phyloP scores from a whole-genome alignment of 805 yeast species.

The Yarrowia sp. region DNA sequence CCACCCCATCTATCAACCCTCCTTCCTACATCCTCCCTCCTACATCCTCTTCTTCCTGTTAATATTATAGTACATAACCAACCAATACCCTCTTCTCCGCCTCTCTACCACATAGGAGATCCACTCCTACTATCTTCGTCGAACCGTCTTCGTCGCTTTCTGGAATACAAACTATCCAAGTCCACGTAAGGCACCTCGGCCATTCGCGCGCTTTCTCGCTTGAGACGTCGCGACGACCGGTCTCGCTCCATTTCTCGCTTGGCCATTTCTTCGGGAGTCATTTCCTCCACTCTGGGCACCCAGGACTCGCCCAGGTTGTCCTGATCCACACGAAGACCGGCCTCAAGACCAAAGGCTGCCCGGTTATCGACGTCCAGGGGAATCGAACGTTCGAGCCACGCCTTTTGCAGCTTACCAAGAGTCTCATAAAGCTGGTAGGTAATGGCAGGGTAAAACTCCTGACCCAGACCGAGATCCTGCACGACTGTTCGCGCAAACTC shows the following conservation, averaged over 20 bases:
- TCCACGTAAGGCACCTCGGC: constrained; percentile 58
- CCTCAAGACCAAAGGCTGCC: constrained; percentile 66
- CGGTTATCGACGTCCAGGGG: constrained; percentile 61
- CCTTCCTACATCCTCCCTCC: no score
- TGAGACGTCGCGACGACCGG: constrained; percentile 85
- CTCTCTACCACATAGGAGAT: constrained; percentile 31
- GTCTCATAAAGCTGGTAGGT: constrained; percentile 86
- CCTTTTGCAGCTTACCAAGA: constrained; percentile 76
- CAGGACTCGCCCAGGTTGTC: constrained; percentile 81
- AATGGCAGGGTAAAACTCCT: constrained; percentile 90
- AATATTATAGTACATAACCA: constrained; percentile 27
- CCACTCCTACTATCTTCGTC: constrained; percentile 42
- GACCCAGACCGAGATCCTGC: constrained; percentile 78
- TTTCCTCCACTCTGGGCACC: constrained; percentile 85
- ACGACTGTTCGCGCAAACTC: constrained; percentile 82
- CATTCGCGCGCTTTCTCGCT: constrained; percentile 85
- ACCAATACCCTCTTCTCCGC: neutral
- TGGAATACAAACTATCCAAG: constrained; percentile 49
- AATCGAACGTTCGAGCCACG: constrained; percentile 73
- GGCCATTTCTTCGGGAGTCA: constrained; percentile 92
- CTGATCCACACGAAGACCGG: constrained; percentile 74
- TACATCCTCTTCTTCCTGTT: constrained; percentile 1
- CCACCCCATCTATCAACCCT: no score
- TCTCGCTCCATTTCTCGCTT: constrained; percentile 94
- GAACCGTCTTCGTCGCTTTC: constrained; percentile 47